Evolutionary conservation across 116 monocot genomes (phyloP), one percentile per base, ranked within the genome.

Genomic region (Zostera marina): DNA sequence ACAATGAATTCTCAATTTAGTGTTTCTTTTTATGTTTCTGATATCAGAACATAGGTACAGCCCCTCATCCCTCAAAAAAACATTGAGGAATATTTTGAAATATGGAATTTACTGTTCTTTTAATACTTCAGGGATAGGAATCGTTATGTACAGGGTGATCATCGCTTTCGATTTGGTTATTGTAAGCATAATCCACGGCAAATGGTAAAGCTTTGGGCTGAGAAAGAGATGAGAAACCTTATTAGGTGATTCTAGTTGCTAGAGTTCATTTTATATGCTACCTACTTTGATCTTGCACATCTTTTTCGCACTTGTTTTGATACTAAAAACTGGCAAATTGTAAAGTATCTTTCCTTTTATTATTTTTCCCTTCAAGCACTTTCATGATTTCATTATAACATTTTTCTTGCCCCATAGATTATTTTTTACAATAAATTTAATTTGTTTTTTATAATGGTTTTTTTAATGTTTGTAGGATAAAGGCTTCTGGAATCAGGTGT

Each of bases 181-280:
- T 82, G 94, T 70, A 96, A 81, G 70, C 85, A 85, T 67, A 96
- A 96, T 53, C 88, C 88, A 38, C 74, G 94, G 52, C 84, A 96
- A 71, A 96, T 96, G 94, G 94, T 96, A 56, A 85, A 96, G 63
- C 82, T 80, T 16, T 94, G 94, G 94, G 94, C 94, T 20, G 94
- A 94, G 64, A 94, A 94, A 66, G 94, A 94, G 69, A 88, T 82
- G 88, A 79, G 94, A 71, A 94, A 94, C 47, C 82, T 94, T 48
- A 45, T 80, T 62, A 71, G 88, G 94, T 94, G 61, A 25, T 47
- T 47, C 5, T 21, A n/a, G n/a, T n/a, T n/a, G n/a, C n/a, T n/a
- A 39, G n/a, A 38, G 39, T n/a, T 51, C 15, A 32, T 32, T 51
- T 3, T 15, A 15, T 21, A 20, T 21, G 20, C 16, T 51, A 47